These are phyloP conservation scores for Phlebiopsis flavidoalba DNA, from an alignment of 768 basidiomycete genomes.

Conservation along the genomic window DNA sequence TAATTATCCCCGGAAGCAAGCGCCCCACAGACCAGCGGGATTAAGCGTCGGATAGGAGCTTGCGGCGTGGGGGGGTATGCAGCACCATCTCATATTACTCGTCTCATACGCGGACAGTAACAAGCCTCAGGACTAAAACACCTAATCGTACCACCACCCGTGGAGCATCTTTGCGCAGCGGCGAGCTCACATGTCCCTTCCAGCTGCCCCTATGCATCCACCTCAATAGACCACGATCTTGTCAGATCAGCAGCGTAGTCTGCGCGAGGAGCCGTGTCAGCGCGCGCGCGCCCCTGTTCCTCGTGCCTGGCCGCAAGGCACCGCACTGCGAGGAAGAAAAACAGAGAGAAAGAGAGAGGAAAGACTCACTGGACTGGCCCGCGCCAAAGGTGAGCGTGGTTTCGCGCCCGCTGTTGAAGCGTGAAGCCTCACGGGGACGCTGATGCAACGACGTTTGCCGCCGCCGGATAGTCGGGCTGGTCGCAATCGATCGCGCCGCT, in stretches of 20 bases:
- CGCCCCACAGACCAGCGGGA: too few species aligned
- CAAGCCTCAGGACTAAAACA: too few species aligned
- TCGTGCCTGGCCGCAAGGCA: neutral
- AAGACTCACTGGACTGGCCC: constrained; percentile 46
- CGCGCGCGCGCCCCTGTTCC: neutral
- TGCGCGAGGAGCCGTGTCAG: constrained; percentile 19
- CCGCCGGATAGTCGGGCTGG: constrained; percentile 56
- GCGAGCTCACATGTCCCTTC: neutral
- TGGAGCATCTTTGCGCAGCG: neutral
- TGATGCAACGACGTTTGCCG: constrained; percentile 44
- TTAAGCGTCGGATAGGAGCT: too few species aligned
- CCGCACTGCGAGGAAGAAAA: neutral
- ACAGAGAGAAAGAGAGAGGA: neutral
- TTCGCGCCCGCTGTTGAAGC: constrained; percentile 46
- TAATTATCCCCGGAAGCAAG: too few species aligned
- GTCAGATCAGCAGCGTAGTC: constrained; percentile 55
- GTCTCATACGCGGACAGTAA: too few species aligned
- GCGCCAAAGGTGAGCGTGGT: constrained; percentile 44
- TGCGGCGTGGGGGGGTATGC: too few species aligned
- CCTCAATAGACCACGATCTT: constrained; percentile 51
- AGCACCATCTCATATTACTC: too few species aligned
- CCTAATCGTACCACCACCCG: neutral
- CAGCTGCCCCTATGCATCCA: neutral
- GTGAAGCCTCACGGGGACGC: constrained; percentile 51
- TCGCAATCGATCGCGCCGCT: constrained; percentile 39